A percentile compares a stretch with the other conserved stretches of the same genome.
phyloP scores from a whole-genome alignment of 805 yeast species.

The Metschnikowia koreensis region DNA sequence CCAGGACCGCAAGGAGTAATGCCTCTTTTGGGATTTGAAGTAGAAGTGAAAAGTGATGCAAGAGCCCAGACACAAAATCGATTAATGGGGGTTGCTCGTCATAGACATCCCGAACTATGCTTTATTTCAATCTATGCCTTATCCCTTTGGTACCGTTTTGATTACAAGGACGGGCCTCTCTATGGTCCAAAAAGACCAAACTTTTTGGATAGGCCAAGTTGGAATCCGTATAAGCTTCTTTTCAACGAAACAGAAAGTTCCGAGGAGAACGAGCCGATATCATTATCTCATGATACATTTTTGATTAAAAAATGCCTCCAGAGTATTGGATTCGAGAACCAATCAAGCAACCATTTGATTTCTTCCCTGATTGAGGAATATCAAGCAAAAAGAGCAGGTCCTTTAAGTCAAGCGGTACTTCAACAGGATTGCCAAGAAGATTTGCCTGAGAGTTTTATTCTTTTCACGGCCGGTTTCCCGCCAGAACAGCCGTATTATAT shows the following conservation, averaged over 20 bases:
- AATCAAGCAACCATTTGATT: background rate
- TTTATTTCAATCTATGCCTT: background rate
- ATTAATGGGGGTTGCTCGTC: background rate
- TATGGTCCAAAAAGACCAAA: background rate
- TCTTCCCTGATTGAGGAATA: background rate
- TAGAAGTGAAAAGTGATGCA: background rate
- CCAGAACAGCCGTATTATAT: background rate
- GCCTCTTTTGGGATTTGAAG: background rate
- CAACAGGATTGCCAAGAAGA: background rate
- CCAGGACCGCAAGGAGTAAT: background rate
- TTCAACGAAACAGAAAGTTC: background rate
- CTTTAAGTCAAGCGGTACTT: background rate
- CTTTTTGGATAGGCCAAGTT: background rate
- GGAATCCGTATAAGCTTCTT: conserved; percentile 1
- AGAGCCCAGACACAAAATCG: background rate
- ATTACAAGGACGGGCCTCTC: background rate
- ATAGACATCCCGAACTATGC: background rate
- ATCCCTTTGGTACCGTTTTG: background rate
- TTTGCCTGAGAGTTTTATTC: background rate
- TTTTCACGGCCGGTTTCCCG: background rate
- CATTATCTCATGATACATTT: background rate
- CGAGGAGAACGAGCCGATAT: background rate
- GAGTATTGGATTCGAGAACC: background rate
- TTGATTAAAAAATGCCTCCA: background rate
- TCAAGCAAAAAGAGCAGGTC: background rate